Evolutionary conservation across 179 eudicot species (phyloP).

Genomic region (Beta lomatogona): DNA sequence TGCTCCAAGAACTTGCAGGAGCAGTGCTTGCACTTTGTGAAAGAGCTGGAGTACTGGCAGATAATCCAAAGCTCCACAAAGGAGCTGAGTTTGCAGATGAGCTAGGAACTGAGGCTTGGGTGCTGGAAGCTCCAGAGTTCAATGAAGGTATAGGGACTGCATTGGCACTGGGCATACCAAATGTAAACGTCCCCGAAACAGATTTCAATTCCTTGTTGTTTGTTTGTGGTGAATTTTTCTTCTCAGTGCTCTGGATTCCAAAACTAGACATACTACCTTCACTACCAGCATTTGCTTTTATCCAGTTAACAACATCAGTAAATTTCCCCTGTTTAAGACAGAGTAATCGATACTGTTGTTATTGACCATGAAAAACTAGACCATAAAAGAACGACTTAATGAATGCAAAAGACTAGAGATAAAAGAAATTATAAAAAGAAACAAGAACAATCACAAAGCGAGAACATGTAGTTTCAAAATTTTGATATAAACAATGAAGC

Average conservation of each 20-base stretch:
- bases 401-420: not conserved
- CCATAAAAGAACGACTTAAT: not conserved
- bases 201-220: conserved; percentile 39
- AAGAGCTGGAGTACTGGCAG: conserved; percentile 33
- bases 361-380: not conserved
- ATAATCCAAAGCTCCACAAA: conserved; percentile 40
- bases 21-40: conserved; percentile 34
- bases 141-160: conserved; percentile 38
- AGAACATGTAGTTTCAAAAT: not conserved
- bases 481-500: not conserved
- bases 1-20: conserved; percentile 34
- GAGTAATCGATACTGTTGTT: not conserved
- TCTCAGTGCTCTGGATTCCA: conserved; percentile 41
- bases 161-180: conserved; percentile 40
- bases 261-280: conserved; percentile 43
- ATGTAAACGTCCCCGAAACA: conserved; percentile 35
- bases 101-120: conserved; percentile 14
- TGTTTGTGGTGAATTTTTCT: conserved; percentile 40
- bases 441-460: not conserved
- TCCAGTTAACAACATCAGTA: conserved; percentile 85
- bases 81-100: conserved; percentile 29
- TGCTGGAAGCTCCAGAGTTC: conserved; percentile 39
- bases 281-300: conserved; percentile 54
- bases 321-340: conserved; percentile 62
- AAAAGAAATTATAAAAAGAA: not conserved